Conservation (phyloP, 768 basidiomycete species). For the Symmetrospora coprosmae region DNA sequence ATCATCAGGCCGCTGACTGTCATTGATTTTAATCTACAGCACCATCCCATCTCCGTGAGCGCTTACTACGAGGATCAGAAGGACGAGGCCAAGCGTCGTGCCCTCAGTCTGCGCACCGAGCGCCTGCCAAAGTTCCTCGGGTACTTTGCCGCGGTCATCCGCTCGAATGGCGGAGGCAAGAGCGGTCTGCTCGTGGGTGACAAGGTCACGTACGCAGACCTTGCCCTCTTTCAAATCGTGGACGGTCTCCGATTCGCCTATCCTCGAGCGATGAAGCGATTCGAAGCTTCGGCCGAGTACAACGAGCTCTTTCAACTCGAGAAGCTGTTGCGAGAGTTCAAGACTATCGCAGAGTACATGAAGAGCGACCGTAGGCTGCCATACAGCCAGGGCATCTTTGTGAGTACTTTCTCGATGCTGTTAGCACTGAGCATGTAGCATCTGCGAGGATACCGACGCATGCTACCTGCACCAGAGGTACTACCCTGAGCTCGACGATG, state of each 20-base stretch:
- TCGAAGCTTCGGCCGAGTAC: slow-evolving; percentile 33
- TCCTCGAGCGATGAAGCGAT: slow-evolving; percentile 36
- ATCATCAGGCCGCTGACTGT: not conserved
- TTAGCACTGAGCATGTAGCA: not conserved
- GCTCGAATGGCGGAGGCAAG: slow-evolving; percentile 30
- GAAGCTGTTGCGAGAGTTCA: slow-evolving; percentile 36
- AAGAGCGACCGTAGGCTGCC: slow-evolving; percentile 22
- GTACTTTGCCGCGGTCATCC: slow-evolving; percentile 38
- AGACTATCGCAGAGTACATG: slow-evolving; percentile 27
- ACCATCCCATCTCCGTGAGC: slow-evolving; percentile 39
- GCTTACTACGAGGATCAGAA: slow-evolving; percentile 42
- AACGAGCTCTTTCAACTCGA: slow-evolving; percentile 36
- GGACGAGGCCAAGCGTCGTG: slow-evolving; percentile 35
- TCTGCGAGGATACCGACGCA: not conserved
- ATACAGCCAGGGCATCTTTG: slow-evolving; percentile 21
- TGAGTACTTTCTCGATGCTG: not conserved
- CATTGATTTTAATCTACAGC: slow-evolving; percentile 10
- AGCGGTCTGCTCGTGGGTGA: slow-evolving; percentile 34
- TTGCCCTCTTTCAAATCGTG: slow-evolving; percentile 40
- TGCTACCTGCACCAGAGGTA: not conserved
- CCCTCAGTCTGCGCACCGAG: slow-evolving; percentile 37
- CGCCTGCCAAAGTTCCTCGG: slow-evolving; percentile 42
- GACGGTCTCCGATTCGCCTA: slow-evolving; percentile 38
- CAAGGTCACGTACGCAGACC: slow-evolving; percentile 40
- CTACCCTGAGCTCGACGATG: slow-evolving; percentile 16